phyloP scores from a whole-genome alignment of 306 rosid genomes.

The Spatholobus suberectus region DNA sequence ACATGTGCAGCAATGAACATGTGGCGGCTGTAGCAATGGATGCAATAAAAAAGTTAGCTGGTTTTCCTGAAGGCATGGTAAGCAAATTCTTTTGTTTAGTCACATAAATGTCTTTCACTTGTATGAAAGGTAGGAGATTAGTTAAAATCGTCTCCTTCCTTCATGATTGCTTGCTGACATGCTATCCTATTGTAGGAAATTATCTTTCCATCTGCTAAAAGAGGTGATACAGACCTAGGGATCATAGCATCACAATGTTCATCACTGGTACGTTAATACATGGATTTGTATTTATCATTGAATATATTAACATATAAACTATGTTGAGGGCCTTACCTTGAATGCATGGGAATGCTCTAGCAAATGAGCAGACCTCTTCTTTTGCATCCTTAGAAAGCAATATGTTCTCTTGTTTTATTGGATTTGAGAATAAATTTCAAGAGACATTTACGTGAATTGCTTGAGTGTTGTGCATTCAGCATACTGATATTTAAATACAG shows the following conservation, averaged over 20 bases:
- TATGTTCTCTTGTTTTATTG: slow-evolving; percentile 3
- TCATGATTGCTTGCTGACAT: slow-evolving; percentile 31
- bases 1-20: slow-evolving; percentile 67
- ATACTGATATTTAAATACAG: background rate
- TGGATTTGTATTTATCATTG: slow-evolving; percentile 5
- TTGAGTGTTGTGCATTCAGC: background rate
- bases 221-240: slow-evolving; percentile 71
- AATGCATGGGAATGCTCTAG: slow-evolving; percentile 13
- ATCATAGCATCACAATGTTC: slow-evolving; percentile 64
- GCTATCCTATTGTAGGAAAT: slow-evolving; percentile 59
- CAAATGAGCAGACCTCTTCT: background rate
- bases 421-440: background rate
- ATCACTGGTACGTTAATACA: slow-evolving; percentile 71
- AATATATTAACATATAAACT: slow-evolving; percentile 31
- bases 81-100: slow-evolving; percentile 35
- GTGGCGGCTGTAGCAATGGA: slow-evolving; percentile 72
- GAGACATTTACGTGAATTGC: background rate
- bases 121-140: slow-evolving; percentile 24
- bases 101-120: slow-evolving; percentile 5
- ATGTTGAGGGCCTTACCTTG: slow-evolving; percentile 9
- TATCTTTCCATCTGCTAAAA: slow-evolving; percentile 67
- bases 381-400: background rate
- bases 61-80: slow-evolving; percentile 82
- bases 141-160: background rate
- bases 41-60: slow-evolving; percentile 70